These are phyloP conservation scores for Cystobasidium pallidum DNA, from an alignment of 1,284 basidiomycete genomes.

Conservation along the genomic window DNA sequence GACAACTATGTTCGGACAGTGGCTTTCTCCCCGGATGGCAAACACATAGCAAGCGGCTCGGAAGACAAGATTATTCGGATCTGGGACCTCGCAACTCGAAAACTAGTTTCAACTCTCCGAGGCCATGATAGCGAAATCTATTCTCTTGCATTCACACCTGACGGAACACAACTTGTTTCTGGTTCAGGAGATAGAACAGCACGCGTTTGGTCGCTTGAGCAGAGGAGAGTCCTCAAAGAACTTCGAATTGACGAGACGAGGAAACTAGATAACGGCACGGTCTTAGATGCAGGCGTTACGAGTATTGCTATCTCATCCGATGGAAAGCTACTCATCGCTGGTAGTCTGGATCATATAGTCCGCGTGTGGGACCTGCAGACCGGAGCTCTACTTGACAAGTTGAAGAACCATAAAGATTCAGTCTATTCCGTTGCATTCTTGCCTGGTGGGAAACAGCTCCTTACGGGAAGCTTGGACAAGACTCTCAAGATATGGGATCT, in stretches of 20 bases:
- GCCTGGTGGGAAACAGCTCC: conserved; percentile 73
- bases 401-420: conserved; percentile 79
- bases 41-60: conserved; percentile 76
- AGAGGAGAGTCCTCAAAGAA: conserved; percentile 62
- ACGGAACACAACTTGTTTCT: conserved; percentile 81
- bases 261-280: conserved; percentile 25
- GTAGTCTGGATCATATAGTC: conserved; percentile 79
- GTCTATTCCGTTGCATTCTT: conserved; percentile 85
- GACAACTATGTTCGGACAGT: conserved; percentile 83
- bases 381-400: conserved; percentile 71
- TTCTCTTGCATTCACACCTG: conserved; percentile 80
- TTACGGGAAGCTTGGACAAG: conserved; percentile 83
- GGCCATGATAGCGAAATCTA: conserved; percentile 91
- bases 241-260: conserved; percentile 57
- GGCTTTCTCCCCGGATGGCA: conserved; percentile 81
- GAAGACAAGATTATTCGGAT: conserved; percentile 82
- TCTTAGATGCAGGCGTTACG: conserved; percentile 74
- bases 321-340: conserved; percentile 77
- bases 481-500: conserved; percentile 88
- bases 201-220: conserved; percentile 82
- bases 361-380: conserved; percentile 82
- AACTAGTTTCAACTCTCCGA: conserved; percentile 72
- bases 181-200: conserved; percentile 87
- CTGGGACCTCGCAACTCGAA: conserved; percentile 79
- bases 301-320: conserved; percentile 79